Evolutionary conservation across 352 stramenopile species (phyloP), one percentile per base, ranked within the genome.

Genomic region (Paralagenidium karlingii): DNA sequence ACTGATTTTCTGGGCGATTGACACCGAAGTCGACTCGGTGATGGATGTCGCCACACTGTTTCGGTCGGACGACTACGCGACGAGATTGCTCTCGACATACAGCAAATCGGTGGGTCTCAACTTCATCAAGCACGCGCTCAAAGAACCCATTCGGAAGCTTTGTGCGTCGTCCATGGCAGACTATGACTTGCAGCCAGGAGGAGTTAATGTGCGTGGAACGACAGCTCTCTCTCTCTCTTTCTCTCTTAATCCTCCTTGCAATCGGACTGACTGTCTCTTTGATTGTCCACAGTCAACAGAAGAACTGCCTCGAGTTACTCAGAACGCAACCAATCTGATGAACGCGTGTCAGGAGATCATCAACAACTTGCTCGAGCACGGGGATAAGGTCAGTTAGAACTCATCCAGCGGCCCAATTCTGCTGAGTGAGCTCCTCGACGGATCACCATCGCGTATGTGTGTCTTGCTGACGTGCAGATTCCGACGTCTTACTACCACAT

Each of bases 241-340:
- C 28, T 29, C 7, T 6, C 25, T 29, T 40, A 8, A 25, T 40
- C 7, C 19, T 46, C n/a, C n/a, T 36, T 8, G 7, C 7, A 22
- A 36, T 8, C 28, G 7, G 30, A 22, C 30, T 7, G 3, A 3
- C 3, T 3, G 3, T 36, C 19, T 36, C 8, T 7, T 3, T 36
- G 22, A 36, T 36, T 20, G 19, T 7, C 19, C 3, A 7, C 3
- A 22, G 7, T 7, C 22, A 3, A 3, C 8, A 22, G 3, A 3
- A 36, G 30, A 7, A 36, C 7, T 3, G 7, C 8, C 16, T 22
- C 7, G 16, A 20, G 30, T 22, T 3, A 43, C 38, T 19, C 22
- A 30, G 3, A 89, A 90, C 19, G 79, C 79, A 3, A 59, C 60
- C 0, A 90, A 88, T 39, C 51, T 93, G 16, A 93, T 89, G 79